Percentiles rank a stretch among this genome's conserved stretches.
phyloP scores from a whole-genome alignment of 1,284 basidiomycete species.

The Irpex sp. region DNA sequence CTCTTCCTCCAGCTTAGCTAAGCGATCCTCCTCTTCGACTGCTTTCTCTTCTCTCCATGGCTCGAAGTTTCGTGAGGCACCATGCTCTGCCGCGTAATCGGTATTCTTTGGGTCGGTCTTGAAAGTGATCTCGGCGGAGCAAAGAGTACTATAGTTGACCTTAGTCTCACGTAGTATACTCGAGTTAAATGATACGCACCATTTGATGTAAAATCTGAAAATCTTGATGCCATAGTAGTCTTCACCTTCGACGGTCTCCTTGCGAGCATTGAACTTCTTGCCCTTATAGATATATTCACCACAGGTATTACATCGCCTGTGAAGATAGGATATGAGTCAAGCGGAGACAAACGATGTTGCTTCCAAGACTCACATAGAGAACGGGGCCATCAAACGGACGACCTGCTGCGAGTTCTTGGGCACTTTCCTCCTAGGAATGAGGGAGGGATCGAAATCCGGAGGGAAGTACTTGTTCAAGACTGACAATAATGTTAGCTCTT shows the following conservation, averaged over 20 bases:
- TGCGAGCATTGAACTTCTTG: slow-evolving; percentile 99
- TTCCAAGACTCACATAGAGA: slow-evolving; percentile 73
- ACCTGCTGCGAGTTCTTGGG: slow-evolving; percentile 94
- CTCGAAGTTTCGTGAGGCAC: slow-evolving; percentile 93
- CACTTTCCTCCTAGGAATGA: slow-evolving; percentile 87
- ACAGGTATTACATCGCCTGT: slow-evolving; percentile 87
- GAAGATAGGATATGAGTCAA: slow-evolving; percentile 8
- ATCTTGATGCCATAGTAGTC: slow-evolving; percentile 99
- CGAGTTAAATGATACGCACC: slow-evolving; percentile 38
- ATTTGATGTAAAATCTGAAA: slow-evolving; percentile 83
- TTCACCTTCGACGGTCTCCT: slow-evolving; percentile 96
- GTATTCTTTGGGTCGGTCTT: slow-evolving; percentile 99
- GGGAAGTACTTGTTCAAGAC: slow-evolving; percentile 92
- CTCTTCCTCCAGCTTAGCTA: slow-evolving; percentile 79
- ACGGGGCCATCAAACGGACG: slow-evolving; percentile 98
- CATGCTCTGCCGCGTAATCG: slow-evolving; percentile 90
- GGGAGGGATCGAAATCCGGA: slow-evolving; percentile 96
- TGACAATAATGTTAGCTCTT: slow-evolving; percentile 23
- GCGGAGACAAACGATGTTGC: too few relatives aligned
- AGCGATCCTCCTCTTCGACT: slow-evolving; percentile 71
- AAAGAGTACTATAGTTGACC: slow-evolving; percentile 64
- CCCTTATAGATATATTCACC: slow-evolving; percentile 98
- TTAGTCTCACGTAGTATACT: not conserved
- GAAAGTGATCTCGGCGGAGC: slow-evolving; percentile 98
- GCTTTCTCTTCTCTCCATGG: slow-evolving; percentile 81